Conservation (phyloP, 768 basidiomycete genomes). For the Agaricus subrufescens region DNA sequence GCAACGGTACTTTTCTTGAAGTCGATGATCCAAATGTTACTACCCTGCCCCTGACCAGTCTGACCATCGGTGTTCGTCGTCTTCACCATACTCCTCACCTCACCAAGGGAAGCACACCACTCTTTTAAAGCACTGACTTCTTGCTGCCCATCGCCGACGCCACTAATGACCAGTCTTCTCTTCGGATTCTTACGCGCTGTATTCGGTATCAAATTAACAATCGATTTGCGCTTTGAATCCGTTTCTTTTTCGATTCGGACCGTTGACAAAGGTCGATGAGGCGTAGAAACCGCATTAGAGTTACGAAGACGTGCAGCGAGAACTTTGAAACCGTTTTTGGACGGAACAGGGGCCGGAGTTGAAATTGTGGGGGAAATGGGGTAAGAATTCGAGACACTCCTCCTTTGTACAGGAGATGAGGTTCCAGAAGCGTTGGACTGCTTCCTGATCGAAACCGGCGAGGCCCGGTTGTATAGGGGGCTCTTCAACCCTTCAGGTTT, state of each 20-base stretch:
- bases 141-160: constrained; percentile 22
- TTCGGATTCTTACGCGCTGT: constrained; percentile 15
- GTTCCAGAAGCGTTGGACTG: neutral
- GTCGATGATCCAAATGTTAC: constrained; percentile 20
- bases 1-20: constrained; percentile 33
- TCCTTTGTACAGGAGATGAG: neutral
- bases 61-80: neutral
- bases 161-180: constrained; percentile 28
- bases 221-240: constrained; percentile 4
- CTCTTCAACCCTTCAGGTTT: neutral
- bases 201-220: constrained; percentile 11
- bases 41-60: neutral
- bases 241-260: neutral
- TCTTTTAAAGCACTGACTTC: constrained; percentile 24
- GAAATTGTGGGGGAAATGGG: neutral
- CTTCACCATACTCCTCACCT: constrained; percentile 25
- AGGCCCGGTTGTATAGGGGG: neutral
- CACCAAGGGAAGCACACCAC: constrained; percentile 34
- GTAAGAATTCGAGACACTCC: neutral
- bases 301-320: constrained; percentile 20
- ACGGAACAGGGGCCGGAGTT: constrained; percentile 5
- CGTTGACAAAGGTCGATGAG: neutral
- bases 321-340: constrained; percentile 17
- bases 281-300: neutral
- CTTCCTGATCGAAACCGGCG: constrained; percentile 1